Conservation (phyloP, 208 protist species). For the Leishmania aethiopica region DNA sequence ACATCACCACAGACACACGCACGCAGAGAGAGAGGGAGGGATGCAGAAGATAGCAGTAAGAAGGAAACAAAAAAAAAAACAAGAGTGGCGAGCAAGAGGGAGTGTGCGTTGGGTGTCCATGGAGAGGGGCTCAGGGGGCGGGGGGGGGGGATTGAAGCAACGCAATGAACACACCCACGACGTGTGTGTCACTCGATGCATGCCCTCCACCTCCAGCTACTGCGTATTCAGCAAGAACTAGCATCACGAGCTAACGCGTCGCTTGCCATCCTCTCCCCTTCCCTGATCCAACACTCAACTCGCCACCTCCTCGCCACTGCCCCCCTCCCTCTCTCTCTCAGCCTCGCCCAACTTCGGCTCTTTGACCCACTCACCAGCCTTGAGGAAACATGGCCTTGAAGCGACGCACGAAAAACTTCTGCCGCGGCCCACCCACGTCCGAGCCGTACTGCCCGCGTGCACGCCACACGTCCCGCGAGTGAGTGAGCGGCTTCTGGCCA, state of each 20-base stretch:
- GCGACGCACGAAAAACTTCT: conserved; percentile 88
- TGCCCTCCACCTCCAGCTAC: neutral
- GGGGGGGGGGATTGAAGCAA: neutral
- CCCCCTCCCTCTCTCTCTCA: neutral
- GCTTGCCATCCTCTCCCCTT: neutral
- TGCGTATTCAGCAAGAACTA: neutral
- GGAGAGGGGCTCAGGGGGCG: neutral
- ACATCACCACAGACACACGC: neutral
- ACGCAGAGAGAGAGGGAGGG: neutral
- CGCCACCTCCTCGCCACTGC: neutral
- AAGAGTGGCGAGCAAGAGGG: too few species aligned
- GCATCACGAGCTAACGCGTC: neutral
- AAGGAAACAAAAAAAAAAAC: neutral
- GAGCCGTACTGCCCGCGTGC: conserved; percentile 85
- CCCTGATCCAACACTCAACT: neutral
- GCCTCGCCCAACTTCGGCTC: neutral
- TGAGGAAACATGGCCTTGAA: conserved; percentile 91
- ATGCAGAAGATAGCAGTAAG: neutral
- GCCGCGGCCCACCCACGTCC: conserved; percentile 82
- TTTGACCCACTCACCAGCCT: conserved; percentile 59
- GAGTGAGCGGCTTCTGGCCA: conserved; percentile 66
- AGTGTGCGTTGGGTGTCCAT: neutral
- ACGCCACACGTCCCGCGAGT: conserved; percentile 84
- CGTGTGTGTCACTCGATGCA: neutral
- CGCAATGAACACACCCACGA: neutral